A percentile compares a stretch with the other conserved stretches of the same genome.
Evolutionary conservation across 768 basidiomycete species (phyloP).

Genomic region (Leccinum disarticulatum): DNA sequence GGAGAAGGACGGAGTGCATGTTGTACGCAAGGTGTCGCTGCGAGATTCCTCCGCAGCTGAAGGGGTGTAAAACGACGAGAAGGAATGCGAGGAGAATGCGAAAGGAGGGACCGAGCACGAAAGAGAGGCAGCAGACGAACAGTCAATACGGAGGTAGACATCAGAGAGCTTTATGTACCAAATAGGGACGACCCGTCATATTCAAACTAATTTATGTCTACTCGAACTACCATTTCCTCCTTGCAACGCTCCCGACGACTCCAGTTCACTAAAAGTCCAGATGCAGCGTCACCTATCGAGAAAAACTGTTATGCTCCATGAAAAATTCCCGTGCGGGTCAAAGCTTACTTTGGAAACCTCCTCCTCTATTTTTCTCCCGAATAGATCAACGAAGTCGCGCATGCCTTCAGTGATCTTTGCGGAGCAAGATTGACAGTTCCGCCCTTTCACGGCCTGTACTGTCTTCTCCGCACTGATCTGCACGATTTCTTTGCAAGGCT

Average conservation of each 20-base stretch:
- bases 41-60: slow-evolving; percentile 11
- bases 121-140: slow-evolving; percentile 9
- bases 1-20: slow-evolving; percentile 15
- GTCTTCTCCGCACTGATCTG: not conserved
- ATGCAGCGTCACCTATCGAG: slow-evolving; percentile 10
- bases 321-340: too few relatives aligned
- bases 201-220: too few relatives aligned
- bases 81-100: not conserved
- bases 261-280: slow-evolving; percentile 1
- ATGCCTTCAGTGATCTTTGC: slow-evolving; percentile 7
- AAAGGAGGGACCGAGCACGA: slow-evolving; percentile 4
- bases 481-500: not conserved
- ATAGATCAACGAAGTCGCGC: slow-evolving; percentile 13
- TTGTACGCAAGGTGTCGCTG: slow-evolving; percentile 11
- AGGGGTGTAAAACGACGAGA: not conserved
- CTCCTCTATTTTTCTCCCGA: slow-evolving; percentile 14
- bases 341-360: slow-evolving; percentile 8
- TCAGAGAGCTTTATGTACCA: slow-evolving; percentile 1
- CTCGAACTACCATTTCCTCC: not conserved
- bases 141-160: slow-evolving; percentile 11
- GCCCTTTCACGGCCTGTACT: not conserved
- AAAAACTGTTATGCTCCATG: not conserved
- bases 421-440: not conserved
- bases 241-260: not conserved
- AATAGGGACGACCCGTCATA: slow-evolving; percentile 6